Conservation (phyloP, 2,329 filamentous ascomycete species). For the Celoporthe dispersa region DNA sequence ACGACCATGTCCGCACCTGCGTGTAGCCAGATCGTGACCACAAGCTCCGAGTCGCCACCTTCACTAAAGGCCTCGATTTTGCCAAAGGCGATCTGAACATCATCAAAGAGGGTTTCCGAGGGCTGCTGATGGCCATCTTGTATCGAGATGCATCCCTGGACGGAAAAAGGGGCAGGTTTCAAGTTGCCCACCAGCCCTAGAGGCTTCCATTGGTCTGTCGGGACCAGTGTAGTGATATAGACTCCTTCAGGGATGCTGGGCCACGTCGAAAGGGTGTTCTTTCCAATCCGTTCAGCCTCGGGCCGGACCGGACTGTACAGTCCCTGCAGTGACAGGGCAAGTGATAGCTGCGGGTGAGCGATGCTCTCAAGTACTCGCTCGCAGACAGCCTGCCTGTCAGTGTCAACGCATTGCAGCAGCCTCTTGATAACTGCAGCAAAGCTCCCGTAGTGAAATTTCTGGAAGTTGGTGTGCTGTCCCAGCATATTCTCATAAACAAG, state of each 20-base stretch:
- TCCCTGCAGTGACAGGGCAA: conserved; percentile 43
- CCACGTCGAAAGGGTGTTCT: conserved; percentile 44
- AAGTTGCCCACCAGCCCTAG: conserved; percentile 33
- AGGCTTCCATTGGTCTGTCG: conserved; percentile 36
- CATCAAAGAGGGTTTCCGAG: conserved; percentile 44
- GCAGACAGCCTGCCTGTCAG: conserved; percentile 41
- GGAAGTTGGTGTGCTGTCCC: conserved; percentile 31
- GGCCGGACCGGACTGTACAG: conserved; percentile 40
- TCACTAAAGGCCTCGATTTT: conserved; percentile 36
- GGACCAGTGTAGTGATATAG: conserved; percentile 44
- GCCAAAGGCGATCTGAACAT: conserved; percentile 49
- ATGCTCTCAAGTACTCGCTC: conserved; percentile 38
- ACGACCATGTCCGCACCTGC: conserved; percentile 45
- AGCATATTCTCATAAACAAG: conserved; percentile 53
- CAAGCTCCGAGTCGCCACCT: conserved; percentile 34
- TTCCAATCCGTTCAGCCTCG: conserved; percentile 29
- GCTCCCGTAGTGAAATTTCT: conserved; percentile 44
- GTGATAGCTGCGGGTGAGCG: conserved; percentile 41
- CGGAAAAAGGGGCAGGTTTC: conserved; percentile 27
- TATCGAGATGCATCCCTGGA: conserved; percentile 29
- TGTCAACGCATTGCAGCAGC: conserved; percentile 40
- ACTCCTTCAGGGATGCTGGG: conserved; percentile 41
- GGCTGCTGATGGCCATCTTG: conserved; percentile 14
- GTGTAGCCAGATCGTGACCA: conserved; percentile 41
- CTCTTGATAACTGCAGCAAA: conserved; percentile 46